Evolutionary conservation across 371 early-diverging fungal species (phyloP).

Genomic region (Batrachochytrium dendrobatidis): DNA sequence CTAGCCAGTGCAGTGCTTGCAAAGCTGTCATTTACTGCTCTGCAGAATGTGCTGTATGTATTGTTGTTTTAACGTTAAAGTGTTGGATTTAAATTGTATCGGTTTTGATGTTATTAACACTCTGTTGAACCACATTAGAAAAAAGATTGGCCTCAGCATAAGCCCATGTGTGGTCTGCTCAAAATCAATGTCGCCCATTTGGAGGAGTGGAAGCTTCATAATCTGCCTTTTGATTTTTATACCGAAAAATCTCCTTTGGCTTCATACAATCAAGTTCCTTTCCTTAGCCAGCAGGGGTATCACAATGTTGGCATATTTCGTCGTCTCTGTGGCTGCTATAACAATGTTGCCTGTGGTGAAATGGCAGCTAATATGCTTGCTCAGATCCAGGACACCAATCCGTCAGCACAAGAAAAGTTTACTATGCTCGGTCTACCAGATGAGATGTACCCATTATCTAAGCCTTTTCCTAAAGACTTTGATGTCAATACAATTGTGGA

Average conservation of each 20-base stretch:
- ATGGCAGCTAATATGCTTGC: conserved; percentile 27
- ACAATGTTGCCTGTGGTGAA: conserved; percentile 32
- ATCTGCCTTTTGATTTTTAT: conserved; percentile 40
- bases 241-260: conserved; percentile 29
- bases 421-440: conserved; percentile 25
- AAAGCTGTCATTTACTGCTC: conserved; percentile 42
- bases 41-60: conserved; percentile 36
- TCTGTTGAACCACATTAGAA: conserved; percentile 29
- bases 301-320: conserved; percentile 42
- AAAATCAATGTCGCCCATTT: conserved; percentile 28
- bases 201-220: conserved; percentile 28
- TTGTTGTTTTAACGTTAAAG: not conserved
- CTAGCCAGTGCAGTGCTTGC: conserved; percentile 43
- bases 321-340: conserved; percentile 38
- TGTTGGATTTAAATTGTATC: conserved; percentile 2
- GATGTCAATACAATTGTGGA: conserved; percentile 21
- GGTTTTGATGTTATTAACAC: not conserved
- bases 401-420: conserved; percentile 21
- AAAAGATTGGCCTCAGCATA: conserved; percentile 43
- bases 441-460: conserved; percentile 31
- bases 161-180: conserved; percentile 28
- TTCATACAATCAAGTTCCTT: conserved; percentile 36
- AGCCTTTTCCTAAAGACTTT: conserved; percentile 17
- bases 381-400: conserved; percentile 15
- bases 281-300: conserved; percentile 27